A percentile compares a stretch with the other conserved stretches of the same genome.
phyloP scores from a whole-genome alignment of 768 basidiomycete genomes.

The Serendipita indica region DNA sequence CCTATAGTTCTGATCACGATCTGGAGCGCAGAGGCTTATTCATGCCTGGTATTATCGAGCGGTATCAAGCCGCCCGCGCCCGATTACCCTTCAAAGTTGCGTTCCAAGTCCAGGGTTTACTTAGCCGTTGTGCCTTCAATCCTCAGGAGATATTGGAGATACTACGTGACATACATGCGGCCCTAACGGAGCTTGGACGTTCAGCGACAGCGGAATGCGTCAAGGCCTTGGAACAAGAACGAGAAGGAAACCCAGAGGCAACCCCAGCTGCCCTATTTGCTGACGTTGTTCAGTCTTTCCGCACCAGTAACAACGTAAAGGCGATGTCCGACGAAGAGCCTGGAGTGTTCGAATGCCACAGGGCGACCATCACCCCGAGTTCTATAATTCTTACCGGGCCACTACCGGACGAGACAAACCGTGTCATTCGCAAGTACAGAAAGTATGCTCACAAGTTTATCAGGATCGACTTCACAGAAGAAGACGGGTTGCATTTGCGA shows the following conservation, averaged over 20 bases:
- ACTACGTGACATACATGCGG: neutral
- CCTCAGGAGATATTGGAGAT: neutral
- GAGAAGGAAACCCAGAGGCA: neutral
- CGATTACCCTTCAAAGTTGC: neutral
- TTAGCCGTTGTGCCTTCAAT: neutral
- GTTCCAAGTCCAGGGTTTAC: neutral
- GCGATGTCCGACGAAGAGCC: neutral
- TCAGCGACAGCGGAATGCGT: neutral
- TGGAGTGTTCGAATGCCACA: neutral
- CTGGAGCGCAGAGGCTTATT: neutral
- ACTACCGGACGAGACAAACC: constrained; percentile 43
- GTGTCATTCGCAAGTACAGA: constrained; percentile 40
- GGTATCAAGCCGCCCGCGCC: neutral
- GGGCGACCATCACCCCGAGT: constrained; percentile 39
- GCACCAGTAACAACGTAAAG: neutral
- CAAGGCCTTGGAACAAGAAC: neutral
- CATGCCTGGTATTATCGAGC: neutral
- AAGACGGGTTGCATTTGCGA: constrained; percentile 36
- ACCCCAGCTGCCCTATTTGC: neutral
- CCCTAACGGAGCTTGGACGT: neutral
- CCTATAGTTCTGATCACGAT: neutral
- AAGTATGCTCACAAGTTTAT: constrained; percentile 39
- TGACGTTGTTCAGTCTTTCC: neutral
- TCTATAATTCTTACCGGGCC: constrained; percentile 39
- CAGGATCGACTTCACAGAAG: constrained; percentile 48